Evolutionary conservation across 805 yeast genomes (phyloP), one percentile per base, ranked within the genome.

Genomic region (Grigorovia transvaalensis): DNA sequence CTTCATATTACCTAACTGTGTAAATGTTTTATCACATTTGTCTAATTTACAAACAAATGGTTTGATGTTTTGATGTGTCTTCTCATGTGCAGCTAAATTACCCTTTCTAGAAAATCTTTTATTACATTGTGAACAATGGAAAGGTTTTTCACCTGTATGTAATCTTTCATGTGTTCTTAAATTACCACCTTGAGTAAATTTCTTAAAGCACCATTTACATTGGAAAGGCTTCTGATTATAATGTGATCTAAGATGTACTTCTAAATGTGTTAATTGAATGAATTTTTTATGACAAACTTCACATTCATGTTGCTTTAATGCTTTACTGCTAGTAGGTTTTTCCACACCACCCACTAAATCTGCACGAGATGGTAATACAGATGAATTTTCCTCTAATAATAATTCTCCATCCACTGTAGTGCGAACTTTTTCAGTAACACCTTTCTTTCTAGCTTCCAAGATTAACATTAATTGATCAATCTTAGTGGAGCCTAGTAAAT

Each of bases 81-180:
- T 71, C 64, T 76, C 73, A 69, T 90, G 98, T 3, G 96, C 95
- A 20, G 93, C 90, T 57, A 88, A 75, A 69, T 90, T 90, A 18
- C 98, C 97, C 67, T 90, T 87, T 62, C 96, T 78, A 49, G 96
- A 88, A 66, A 90, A 90, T 42, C 79, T 74, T 54, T 88, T 78
- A 20, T 79, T 79, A 68, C 98, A 90, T 4, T 77, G 69, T 15
- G 79, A 81, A 71, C 98, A 90, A 45, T 76, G 74, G 63, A 84
- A 91, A 8, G 97, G 97, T 64, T 86, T 85, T 60, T 90, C 96
- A 27, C 96, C 96, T 0, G 96, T 89, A 61, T 88, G 96, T 43
- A 88, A 73, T 56, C 96, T 72, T 60, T 81, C 71, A 70, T 89
- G 96, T 0, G 96, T 89, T 52, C 95, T 71, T 56, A 89, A 71